Evolutionary conservation across 345 rosid species (phyloP).

Genomic region (Salix koriyanagi): DNA sequence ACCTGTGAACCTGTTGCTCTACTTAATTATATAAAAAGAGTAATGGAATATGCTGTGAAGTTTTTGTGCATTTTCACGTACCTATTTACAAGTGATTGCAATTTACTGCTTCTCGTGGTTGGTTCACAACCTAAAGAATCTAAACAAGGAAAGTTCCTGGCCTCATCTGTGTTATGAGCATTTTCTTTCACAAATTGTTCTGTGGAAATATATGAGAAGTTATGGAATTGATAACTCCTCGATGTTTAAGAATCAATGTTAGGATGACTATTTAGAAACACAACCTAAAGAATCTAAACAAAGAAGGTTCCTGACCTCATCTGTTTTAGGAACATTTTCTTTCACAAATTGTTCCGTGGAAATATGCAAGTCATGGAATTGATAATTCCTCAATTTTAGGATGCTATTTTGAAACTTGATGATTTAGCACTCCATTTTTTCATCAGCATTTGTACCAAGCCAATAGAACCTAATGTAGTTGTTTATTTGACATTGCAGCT

Average conservation of each 20-base stretch:
- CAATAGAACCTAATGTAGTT: not conserved
- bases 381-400: not conserved
- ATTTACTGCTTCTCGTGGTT: not conserved
- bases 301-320: not conserved
- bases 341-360: not conserved
- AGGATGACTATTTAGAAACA: not conserved
- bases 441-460: not conserved
- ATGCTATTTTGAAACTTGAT: not conserved
- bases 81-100: too few species aligned
- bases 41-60: not conserved
- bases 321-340: not conserved
- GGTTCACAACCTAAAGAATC: not conserved
- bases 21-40: not conserved
- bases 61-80: not conserved
- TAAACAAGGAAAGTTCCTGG: not conserved
- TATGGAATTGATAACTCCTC: not conserved
- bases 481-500: constrained; percentile 54
- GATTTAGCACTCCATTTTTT: not conserved
- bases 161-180: not conserved
- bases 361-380: not conserved
- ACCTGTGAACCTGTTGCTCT: not conserved
- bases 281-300: not conserved
- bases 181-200: not conserved
- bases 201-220: not conserved
- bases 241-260: not conserved